Evolutionary conservation across 495 filamentous ascomycete species (phyloP).

Genomic region (Penicillium robsamsonii): DNA sequence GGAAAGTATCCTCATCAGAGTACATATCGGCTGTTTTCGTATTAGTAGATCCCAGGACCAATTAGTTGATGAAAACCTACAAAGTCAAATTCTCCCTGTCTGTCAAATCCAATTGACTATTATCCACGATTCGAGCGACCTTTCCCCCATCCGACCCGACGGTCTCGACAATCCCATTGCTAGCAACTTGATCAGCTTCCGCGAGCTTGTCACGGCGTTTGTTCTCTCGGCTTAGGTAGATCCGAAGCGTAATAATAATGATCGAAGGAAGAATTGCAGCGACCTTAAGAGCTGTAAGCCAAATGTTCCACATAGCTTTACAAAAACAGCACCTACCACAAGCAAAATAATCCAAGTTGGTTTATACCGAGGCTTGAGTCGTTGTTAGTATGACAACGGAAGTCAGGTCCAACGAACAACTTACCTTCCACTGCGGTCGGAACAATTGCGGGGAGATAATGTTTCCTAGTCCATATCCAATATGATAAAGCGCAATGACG

Average conservation of each 20-base stretch:
- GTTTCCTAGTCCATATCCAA: conserved; percentile 41
- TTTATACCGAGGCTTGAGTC: conserved; percentile 32
- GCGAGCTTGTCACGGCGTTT: conserved; percentile 33
- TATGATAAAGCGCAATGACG: conserved; percentile 35
- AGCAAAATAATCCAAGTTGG: conserved; percentile 44
- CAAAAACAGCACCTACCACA: conserved; percentile 20
- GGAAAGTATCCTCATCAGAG: not conserved
- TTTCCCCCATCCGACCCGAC: conserved; percentile 30
- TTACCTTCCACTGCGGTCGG: conserved; percentile 29
- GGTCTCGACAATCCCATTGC: conserved; percentile 34
- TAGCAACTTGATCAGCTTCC: conserved; percentile 18
- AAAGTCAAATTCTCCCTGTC: conserved; percentile 42
- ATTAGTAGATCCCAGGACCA: not conserved
- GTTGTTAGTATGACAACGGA: not conserved
- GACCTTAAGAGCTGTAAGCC: conserved; percentile 17
- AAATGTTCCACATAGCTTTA: not conserved
- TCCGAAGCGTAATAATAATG: conserved; percentile 27
- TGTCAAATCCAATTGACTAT: conserved; percentile 42
- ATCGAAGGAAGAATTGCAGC: conserved; percentile 29
- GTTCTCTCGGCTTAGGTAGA: conserved; percentile 32
- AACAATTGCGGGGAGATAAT: conserved; percentile 38
- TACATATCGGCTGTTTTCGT: not conserved
- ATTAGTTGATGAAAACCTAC: conserved; percentile 22
- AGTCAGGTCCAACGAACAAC: not conserved
- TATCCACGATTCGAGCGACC: conserved; percentile 33